These are phyloP conservation scores for Cardamine resedifolia DNA, from an alignment of 345 rosid genomes.

Conservation along the genomic window DNA sequence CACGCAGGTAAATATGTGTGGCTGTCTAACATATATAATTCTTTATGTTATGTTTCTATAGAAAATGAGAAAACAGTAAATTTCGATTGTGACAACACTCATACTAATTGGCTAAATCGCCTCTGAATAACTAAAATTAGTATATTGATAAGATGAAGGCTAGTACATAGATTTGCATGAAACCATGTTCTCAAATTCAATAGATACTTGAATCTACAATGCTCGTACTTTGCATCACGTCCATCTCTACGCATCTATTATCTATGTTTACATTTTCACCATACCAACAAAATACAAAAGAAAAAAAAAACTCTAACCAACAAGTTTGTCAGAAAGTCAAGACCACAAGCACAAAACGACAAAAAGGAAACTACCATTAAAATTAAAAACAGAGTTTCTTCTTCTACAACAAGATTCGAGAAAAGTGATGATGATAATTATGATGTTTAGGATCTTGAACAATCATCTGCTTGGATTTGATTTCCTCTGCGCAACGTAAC, in stretches of 20 bases:
- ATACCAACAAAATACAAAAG: background rate
- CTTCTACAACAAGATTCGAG: conserved; percentile 59
- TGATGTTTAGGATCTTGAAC: conserved; percentile 43
- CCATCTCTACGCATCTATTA: conserved; percentile 15
- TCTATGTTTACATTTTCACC: conserved; percentile 20
- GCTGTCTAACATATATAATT: background rate
- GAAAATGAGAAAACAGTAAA: no score
- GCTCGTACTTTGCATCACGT: conserved; percentile 5
- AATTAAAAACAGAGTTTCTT: background rate
- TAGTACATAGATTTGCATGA: background rate
- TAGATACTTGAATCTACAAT: conserved; percentile 1
- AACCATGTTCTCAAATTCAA: conserved; percentile 10
- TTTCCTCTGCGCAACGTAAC: conserved; percentile 75
- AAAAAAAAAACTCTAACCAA: conserved; percentile 3
- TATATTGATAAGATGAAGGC: background rate
- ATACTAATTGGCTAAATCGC: background rate
- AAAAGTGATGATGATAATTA: conserved; percentile 42
- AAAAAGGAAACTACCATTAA: background rate
- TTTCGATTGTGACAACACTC: background rate
- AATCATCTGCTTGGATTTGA: conserved; percentile 58
- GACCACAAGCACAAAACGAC: conserved; percentile 23
- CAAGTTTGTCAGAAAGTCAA: conserved; percentile 33
- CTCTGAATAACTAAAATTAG: background rate
- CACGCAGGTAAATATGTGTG: background rate
- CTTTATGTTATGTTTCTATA: no score